Evolutionary conservation across 2,329 filamentous ascomycete species (phyloP).

Genomic region (Sphaerulina populicola): DNA sequence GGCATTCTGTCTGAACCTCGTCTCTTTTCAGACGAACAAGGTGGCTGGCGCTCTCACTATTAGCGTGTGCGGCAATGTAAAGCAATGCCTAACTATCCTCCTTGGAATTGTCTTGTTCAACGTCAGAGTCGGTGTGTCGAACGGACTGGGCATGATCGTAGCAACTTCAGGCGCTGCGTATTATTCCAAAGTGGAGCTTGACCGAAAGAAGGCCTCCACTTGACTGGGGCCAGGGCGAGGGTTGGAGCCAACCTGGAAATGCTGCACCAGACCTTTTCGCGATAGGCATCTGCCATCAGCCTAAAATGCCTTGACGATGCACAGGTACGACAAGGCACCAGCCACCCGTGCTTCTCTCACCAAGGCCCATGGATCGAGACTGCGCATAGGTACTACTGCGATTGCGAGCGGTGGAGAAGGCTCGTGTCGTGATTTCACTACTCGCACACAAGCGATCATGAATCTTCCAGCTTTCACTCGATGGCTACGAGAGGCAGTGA

Average conservation of each 20-base stretch:
- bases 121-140: slow-evolving; percentile 34
- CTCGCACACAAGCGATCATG: neutral
- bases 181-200: slow-evolving; percentile 52
- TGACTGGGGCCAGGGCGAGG: neutral
- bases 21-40: slow-evolving; percentile 36
- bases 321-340: too few species aligned
- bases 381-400: neutral
- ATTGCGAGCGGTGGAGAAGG: neutral
- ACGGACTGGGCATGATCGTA: slow-evolving; percentile 48
- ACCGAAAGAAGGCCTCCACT: slow-evolving; percentile 35
- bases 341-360: too few species aligned
- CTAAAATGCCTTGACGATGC: too few species aligned
- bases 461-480: neutral
- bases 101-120: slow-evolving; percentile 35
- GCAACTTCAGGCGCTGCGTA: slow-evolving; percentile 51
- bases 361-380: too few species aligned
- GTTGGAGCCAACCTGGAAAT: neutral
- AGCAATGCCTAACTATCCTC: slow-evolving; percentile 34
- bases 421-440: neutral
- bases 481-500: neutral
- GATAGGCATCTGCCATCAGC: too few species aligned
- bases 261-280: too few species aligned
- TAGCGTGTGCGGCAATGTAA: slow-evolving; percentile 34
- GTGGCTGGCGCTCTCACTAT: slow-evolving; percentile 34
- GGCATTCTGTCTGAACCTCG: slow-evolving; percentile 33